Base-by-base conservation (phyloP, 1,284 basidiomycete genomes). In the Ceratobasidium sp. region DNA sequence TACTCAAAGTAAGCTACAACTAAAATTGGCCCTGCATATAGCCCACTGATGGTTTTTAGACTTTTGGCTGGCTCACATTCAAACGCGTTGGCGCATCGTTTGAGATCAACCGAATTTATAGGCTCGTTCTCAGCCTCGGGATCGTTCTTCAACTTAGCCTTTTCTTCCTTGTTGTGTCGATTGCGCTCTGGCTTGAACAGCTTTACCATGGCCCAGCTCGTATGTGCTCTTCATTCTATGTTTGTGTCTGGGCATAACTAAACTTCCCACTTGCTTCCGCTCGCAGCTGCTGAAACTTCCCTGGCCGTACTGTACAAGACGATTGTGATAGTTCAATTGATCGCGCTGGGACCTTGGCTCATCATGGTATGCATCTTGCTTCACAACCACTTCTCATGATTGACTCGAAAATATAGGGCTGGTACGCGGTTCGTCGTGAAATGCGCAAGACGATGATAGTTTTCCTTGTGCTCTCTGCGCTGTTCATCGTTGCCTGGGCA, bases 41-140 rank as follows among this genome's bases (percentile, higher is more conserved):
- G 5, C 5, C 57, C 15, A 15, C 50, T 73, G 40, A 10, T 71
- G 44, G 38, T 75, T 52, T 42, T 4, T 77, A 94, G 93, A 83
- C 88, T 40, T 94, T 93, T 82, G 92, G 93, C 61, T 94, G 92
- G 93, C 91, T 93, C 83, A 94, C 93, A 0, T 94, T 94, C 88
- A 94, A 94, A 83, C 91, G 93, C 78, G 90, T 94, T 73, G 93
- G 93, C 62, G 93, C 93, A n/a, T 93, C 91, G 6, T 85, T 90
- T 79, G 87, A 87, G 12, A 93, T 94, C 84, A 92, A 93, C 83
- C 89, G 91, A 59, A 83, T 92, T 77, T 94, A 94, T 86, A 77
- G 78, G 83, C 85, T 91, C 64, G 91, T 94, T 77, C 87, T 94
- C 59, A 86, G 88, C 17, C 85, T 94, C 77, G 93, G 92, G 1